Percentiles rank a stretch among this genome's conserved stretches.
Evolutionary conservation across 129 eudicot species (phyloP).

Genomic region (Artemisia argyi): DNA sequence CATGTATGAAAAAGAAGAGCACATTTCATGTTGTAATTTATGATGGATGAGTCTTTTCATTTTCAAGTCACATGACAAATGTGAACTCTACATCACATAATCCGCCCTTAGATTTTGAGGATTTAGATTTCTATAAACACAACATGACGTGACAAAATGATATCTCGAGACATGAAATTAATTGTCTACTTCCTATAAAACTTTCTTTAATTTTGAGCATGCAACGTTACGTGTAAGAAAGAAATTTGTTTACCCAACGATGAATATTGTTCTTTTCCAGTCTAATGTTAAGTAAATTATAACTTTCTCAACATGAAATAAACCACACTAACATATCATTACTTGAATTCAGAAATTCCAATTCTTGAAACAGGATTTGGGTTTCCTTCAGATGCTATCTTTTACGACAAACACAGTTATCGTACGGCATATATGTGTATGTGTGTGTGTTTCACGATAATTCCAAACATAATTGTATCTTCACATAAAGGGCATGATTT

Average conservation of each 20-base stretch:
- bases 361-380: too few relatives aligned
- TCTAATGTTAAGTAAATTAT: too few relatives aligned
- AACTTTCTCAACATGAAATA: too few relatives aligned
- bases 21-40: background rate
- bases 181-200: background rate
- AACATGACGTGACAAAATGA: background rate
- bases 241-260: background rate
- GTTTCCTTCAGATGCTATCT: too few relatives aligned
- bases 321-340: too few relatives aligned
- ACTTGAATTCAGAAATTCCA: too few relatives aligned
- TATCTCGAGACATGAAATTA: background rate
- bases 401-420: too few relatives aligned
- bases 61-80: slow-evolving; percentile 20
- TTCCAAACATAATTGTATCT: too few relatives aligned
- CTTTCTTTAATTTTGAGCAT: background rate
- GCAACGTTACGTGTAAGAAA: background rate
- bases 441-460: too few relatives aligned
- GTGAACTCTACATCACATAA: slow-evolving; percentile 21
- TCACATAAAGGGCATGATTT: too few relatives aligned
- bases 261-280: too few relatives aligned
- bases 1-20: background rate
- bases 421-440: too few relatives aligned
- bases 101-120: background rate
- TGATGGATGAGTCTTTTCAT: background rate
- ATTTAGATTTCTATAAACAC: background rate